Percentiles rank a stretch among this genome's conserved stretches.
These are phyloP conservation scores for Beauveria scarabaeidicola DNA, from an alignment of 2,329 filamentous ascomycete species.

Conservation along the genomic window DNA sequence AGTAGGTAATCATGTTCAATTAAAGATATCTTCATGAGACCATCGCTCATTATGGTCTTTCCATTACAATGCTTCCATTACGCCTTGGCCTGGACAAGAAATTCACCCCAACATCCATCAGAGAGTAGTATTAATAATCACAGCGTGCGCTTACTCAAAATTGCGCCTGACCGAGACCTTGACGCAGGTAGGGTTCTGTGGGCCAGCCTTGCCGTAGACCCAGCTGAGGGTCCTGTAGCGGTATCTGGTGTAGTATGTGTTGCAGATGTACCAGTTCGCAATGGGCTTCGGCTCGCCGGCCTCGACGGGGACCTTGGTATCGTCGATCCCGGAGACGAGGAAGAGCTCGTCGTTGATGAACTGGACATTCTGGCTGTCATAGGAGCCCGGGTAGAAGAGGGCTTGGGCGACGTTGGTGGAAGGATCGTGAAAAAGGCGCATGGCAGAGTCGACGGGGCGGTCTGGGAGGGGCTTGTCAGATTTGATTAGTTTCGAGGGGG, in stretches of 20 bases:
- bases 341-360: slow-evolving; percentile 2
- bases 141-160: not conserved
- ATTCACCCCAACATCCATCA: not conserved
- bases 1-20: not conserved
- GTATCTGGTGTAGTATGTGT: slow-evolving; percentile 5
- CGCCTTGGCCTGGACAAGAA: not conserved
- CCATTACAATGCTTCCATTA: slow-evolving; percentile 2
- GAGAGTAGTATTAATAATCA: not conserved
- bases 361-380: not conserved
- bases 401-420: slow-evolving; percentile 9
- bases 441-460: not conserved
- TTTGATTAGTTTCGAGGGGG: not conserved
- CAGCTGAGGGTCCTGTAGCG: slow-evolving; percentile 11
- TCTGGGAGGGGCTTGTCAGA: not conserved
- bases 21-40: not conserved
- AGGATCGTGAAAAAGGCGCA: not conserved
- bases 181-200: slow-evolving; percentile 12
- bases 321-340: not conserved
- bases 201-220: slow-evolving; percentile 6
- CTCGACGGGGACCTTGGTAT: slow-evolving; percentile 5
- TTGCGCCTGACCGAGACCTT: slow-evolving; percentile 7
- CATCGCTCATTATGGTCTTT: slow-evolving; percentile 1
- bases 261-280: slow-evolving; percentile 5
- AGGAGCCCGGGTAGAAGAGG: slow-evolving; percentile 3
- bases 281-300: not conserved